Evolutionary conservation across 2,329 filamentous ascomycete species (phyloP).

Genomic region (Colletotrichum noveboracense): DNA sequence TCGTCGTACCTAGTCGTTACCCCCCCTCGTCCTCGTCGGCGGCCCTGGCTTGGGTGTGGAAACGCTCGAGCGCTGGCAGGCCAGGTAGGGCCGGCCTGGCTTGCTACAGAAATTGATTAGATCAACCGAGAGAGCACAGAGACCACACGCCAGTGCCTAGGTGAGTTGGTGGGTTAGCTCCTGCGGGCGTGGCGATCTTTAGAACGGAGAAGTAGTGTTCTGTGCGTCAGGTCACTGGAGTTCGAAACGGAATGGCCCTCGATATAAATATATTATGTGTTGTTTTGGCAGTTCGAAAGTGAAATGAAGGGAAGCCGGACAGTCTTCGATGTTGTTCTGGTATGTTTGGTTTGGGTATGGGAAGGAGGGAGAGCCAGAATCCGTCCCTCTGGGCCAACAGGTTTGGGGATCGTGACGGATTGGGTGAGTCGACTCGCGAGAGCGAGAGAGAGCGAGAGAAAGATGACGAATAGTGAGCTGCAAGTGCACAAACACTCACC

Average conservation of each 20-base stretch:
- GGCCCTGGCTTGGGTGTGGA: constrained; percentile 9
- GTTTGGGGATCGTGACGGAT: background rate
- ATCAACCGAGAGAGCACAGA: constrained; percentile 26
- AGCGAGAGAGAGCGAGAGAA: background rate
- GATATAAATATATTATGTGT: constrained; percentile 19
- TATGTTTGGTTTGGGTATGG: background rate
- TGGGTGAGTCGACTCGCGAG: background rate
- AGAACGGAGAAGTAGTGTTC: constrained; percentile 10
- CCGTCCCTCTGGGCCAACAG: background rate
- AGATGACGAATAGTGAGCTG: background rate
- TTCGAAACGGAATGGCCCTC: constrained; percentile 20
- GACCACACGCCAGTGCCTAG: constrained; percentile 5
- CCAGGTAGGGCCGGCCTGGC: constrained; percentile 21
- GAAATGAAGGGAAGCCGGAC: background rate
- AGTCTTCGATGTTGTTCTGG: background rate
- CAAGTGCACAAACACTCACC: constrained; percentile 14
- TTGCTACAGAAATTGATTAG: constrained; percentile 29
- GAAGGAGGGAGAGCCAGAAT: background rate
- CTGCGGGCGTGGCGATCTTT: constrained; percentile 24
- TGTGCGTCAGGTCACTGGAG: constrained; percentile 21
- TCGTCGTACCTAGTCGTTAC: background rate
- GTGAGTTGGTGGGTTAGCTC: constrained; percentile 7
- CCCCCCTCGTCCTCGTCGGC: background rate
- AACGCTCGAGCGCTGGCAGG: constrained; percentile 25
- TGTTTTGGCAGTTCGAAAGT: background rate